These are phyloP conservation scores for Periconia sp. DNA, from an alignment of 2,329 filamentous ascomycete genomes.

Conservation along the genomic window DNA sequence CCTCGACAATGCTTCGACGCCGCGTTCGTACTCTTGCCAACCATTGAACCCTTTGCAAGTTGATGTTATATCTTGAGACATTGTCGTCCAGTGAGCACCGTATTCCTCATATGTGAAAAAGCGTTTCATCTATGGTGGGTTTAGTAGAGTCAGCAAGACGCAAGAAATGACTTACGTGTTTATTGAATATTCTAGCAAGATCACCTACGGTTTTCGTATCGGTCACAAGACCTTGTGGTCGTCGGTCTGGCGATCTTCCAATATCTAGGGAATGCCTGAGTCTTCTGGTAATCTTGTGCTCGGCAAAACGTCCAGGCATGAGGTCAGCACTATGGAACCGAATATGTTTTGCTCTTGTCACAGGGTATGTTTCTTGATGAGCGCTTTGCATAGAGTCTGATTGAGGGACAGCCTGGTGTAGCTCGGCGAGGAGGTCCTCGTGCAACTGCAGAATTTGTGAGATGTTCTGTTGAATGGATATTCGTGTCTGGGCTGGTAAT, in stretches of 20 bases:
- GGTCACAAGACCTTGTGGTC: conserved; percentile 49
- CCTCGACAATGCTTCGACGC: conserved; percentile 81
- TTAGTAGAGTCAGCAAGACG: conserved; percentile 39
- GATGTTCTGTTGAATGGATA: conserved; percentile 79
- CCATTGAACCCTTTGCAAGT: conserved; percentile 71
- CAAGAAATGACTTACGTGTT: conserved; percentile 50
- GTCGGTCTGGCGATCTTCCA: conserved; percentile 47
- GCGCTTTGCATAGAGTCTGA: conserved; percentile 56
- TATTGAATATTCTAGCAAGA: conserved; percentile 61
- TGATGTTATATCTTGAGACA: conserved; percentile 77
- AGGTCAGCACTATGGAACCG: conserved; percentile 57
- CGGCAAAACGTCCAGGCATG: conserved; percentile 45
- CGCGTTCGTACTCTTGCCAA: conserved; percentile 82
- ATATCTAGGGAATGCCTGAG: conserved; percentile 55
- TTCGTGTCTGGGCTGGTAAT: conserved; percentile 67
- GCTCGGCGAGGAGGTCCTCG: conserved; percentile 76
- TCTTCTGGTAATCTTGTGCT: conserved; percentile 39
- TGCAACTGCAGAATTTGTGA: conserved; percentile 83
- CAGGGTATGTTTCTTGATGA: conserved; percentile 37
- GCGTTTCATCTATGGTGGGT: conserved; percentile 67
- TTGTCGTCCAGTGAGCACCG: conserved; percentile 84
- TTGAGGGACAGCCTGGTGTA: conserved; percentile 74
- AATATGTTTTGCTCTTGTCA: conserved; percentile 50
- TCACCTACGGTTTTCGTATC: conserved; percentile 61
- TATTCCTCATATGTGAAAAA: conserved; percentile 94